Percentiles rank a stretch among this genome's conserved stretches.
Evolutionary conservation across 768 basidiomycete species (phyloP).

Genomic region (Paxillus rubicundulus): DNA sequence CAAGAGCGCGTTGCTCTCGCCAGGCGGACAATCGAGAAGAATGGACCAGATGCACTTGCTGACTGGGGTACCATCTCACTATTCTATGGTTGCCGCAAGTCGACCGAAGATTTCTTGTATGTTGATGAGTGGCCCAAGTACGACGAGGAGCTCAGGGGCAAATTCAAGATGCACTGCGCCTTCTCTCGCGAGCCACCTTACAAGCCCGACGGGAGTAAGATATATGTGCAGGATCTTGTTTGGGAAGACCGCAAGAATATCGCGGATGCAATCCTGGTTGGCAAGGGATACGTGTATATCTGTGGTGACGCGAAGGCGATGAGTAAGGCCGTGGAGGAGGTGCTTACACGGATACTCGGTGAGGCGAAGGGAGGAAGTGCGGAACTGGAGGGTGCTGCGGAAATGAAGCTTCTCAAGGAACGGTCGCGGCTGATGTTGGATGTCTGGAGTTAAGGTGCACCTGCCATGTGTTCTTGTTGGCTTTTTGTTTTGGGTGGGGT

Average conservation of each 20-base stretch:
- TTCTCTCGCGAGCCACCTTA: slow-evolving; percentile 88
- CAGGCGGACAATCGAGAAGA: slow-evolving; percentile 92
- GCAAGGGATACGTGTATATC: slow-evolving; percentile 97
- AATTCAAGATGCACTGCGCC: slow-evolving; percentile 84
- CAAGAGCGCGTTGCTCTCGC: slow-evolving; percentile 98
- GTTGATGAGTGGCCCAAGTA: slow-evolving; percentile 94
- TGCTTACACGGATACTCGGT: slow-evolving; percentile 77
- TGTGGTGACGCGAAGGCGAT: slow-evolving; percentile 97
- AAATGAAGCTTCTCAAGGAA: slow-evolving; percentile 95
- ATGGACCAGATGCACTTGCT: slow-evolving; percentile 85
- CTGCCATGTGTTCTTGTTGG: background rate
- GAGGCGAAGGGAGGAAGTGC: slow-evolving; percentile 91
- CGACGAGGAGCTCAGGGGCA: slow-evolving; percentile 80
- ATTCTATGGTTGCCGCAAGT: slow-evolving; percentile 94
- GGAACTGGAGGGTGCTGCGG: slow-evolving; percentile 85
- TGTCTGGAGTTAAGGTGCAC: slow-evolving; percentile 73
- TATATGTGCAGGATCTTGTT: slow-evolving; percentile 97
- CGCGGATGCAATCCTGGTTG: slow-evolving; percentile 85
- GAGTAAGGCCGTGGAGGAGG: slow-evolving; percentile 93
- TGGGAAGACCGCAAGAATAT: slow-evolving; percentile 84
- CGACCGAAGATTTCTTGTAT: slow-evolving; percentile 90
- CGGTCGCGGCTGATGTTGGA: slow-evolving; percentile 83
- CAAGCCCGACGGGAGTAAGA: slow-evolving; percentile 89
- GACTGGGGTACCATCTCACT: slow-evolving; percentile 96
- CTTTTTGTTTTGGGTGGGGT: background rate